Evolutionary conservation across 2,329 filamentous ascomycete species (phyloP), one percentile per base, ranked within the genome.

Genomic region (Aspergillus novoparasiticus): DNA sequence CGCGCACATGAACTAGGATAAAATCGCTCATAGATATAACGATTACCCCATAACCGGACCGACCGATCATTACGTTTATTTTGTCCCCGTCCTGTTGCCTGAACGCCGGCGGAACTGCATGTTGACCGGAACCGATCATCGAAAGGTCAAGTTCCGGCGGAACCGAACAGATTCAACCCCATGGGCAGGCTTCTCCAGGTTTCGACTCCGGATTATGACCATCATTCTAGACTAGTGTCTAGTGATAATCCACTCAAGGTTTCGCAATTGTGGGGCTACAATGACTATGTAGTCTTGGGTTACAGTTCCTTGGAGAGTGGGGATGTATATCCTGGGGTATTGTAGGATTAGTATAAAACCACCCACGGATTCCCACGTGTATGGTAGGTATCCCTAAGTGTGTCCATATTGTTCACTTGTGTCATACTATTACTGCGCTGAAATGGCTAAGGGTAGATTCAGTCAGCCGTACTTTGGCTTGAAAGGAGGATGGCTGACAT

Each of bases 401-500:
- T 50, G 26, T 19, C 4, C 3, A 6, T 11, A 50, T 28, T 6
- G 5, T 50, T 28, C 8, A 28, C 5, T 36, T 21, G 5, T 6
- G 5, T n/a, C 32, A 19, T 54, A 36, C 23, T 3, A 8, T 23
- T 34, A 23, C 16, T 21, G 51, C 32, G 1, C 32, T 0, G 32
- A 39, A 19, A 55, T 55, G 51, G 32, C 32, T 39, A 23, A 23
- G 6, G n/a, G 51, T 23, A 26, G 30, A 39, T 26, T 26, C 32
- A 55, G 21, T 55, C n/a, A 55, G 51, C 51, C 51, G 11, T 55
- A 55, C 34, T 55, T 55, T 39, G 51, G 51, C 51, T 55, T 55
- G 32, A 55, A 55, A 12, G 51, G 51, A 32, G 51, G 51, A 39
- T 55, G 51, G 51, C 11, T 55, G 51, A 55, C 51, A 14, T 55